Percentiles rank a stretch among this genome's conserved stretches.
phyloP scores from a whole-genome alignment of 73 alveolate species.

The Tetrahymena elliotti region DNA sequence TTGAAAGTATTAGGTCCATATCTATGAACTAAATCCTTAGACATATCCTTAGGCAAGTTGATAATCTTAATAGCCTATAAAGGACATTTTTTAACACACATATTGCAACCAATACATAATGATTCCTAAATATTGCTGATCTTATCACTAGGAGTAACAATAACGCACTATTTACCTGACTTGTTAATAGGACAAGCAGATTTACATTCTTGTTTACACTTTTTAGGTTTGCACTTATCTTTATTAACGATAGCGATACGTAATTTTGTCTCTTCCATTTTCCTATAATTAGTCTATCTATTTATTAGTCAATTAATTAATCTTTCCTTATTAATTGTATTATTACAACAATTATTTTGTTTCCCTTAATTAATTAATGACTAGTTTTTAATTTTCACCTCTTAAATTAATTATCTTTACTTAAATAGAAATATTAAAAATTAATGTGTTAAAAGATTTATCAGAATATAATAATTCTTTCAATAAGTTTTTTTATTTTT shows the following conservation, averaged over 20 bases:
- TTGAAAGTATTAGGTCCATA: conserved; percentile 96
- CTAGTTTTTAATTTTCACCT: neutral
- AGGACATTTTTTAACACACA: conserved; percentile 98
- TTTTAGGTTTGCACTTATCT: conserved; percentile 98
- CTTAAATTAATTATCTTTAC: neutral
- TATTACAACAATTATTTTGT: neutral
- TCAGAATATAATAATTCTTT: no score
- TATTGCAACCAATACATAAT: conserved; percentile 98
- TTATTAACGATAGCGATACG: conserved; percentile 96
- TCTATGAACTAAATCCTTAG: conserved; percentile 89
- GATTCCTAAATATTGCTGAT: conserved; percentile 37
- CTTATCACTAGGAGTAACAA: conserved; percentile 59
- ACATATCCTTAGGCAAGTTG: conserved; percentile 93
- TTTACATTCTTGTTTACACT: conserved; percentile 95
- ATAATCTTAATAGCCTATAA: conserved; percentile 89
- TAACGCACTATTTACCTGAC: conserved; percentile 92
- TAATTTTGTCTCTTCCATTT: conserved; percentile 70
- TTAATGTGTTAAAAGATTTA: neutral
- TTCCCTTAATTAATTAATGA: neutral
- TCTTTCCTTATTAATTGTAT: neutral
- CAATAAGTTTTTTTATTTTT: no score
- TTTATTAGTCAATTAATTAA: neutral
- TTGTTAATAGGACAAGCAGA: conserved; percentile 95
- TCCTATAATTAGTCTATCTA: neutral
- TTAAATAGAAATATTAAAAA: neutral